Conservation (phyloP, 2,329 filamentous ascomycete genomes). For the Didymella pinodella region DNA sequence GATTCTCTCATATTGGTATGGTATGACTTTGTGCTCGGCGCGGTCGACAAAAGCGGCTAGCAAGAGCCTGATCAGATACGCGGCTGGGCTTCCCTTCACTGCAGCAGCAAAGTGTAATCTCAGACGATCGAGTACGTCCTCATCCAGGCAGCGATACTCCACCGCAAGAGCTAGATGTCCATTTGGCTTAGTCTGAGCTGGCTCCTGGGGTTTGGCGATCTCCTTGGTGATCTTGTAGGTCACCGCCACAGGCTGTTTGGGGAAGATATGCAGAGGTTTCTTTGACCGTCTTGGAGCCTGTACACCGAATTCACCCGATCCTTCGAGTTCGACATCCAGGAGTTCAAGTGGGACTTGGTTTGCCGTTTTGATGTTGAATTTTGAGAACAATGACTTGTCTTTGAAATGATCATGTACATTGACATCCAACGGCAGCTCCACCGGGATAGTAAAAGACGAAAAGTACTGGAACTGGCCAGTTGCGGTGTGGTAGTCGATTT, state of each 20-base stretch:
- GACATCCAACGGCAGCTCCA: slow-evolving; percentile 84
- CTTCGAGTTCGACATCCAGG: slow-evolving; percentile 72
- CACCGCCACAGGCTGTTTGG: slow-evolving; percentile 80
- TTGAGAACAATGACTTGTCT: slow-evolving; percentile 79
- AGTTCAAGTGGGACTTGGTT: slow-evolving; percentile 77
- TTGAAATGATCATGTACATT: slow-evolving; percentile 98
- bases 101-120: slow-evolving; percentile 57
- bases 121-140: slow-evolving; percentile 68
- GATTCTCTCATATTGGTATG: slow-evolving; percentile 61
- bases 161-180: slow-evolving; percentile 70
- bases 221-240: slow-evolving; percentile 79
- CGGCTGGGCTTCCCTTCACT: slow-evolving; percentile 58
- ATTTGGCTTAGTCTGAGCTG: slow-evolving; percentile 32
- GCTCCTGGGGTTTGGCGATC: slow-evolving; percentile 34
- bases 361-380: slow-evolving; percentile 88
- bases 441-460: slow-evolving; percentile 69
- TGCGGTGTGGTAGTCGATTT: slow-evolving; percentile 75
- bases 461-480: slow-evolving; percentile 71
- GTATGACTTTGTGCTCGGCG: slow-evolving; percentile 56
- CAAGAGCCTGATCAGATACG: slow-evolving; percentile 59
- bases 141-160: slow-evolving; percentile 77
- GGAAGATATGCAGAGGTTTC: slow-evolving; percentile 70
- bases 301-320: slow-evolving; percentile 73
- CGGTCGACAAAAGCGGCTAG: slow-evolving; percentile 59
- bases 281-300: slow-evolving; percentile 60